These are phyloP conservation scores for Collybia sordida DNA, from an alignment of 768 basidiomycete species.

Conservation along the genomic window DNA sequence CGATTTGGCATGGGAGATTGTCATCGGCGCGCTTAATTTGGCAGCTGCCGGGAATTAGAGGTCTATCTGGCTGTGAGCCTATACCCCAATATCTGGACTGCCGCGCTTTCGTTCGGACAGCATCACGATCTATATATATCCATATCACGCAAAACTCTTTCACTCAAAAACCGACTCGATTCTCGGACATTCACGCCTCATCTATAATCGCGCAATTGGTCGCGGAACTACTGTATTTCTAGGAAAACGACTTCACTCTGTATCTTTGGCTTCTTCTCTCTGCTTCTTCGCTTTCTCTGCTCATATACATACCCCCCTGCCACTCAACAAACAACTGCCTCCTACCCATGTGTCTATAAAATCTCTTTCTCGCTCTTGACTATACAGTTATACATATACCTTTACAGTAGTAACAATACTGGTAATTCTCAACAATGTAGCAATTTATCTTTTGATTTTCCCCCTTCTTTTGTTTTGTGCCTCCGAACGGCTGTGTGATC, in stretches of 20 bases:
- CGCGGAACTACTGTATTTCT: no score
- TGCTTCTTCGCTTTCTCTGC: neutral
- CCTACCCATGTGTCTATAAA: no score
- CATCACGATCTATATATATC: neutral
- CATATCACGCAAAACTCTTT: neutral
- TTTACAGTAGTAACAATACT: no score
- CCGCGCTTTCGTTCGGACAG: no score
- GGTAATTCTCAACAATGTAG: constrained; percentile 3
- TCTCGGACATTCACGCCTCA: neutral
- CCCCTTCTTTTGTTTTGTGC: no score
- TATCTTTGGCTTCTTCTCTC: constrained; percentile 5
- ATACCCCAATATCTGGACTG: no score
- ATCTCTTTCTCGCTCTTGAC: neutral
- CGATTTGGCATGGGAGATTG: constrained; percentile 79
- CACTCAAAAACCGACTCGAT: neutral
- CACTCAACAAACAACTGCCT: no score
- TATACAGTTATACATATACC: neutral
- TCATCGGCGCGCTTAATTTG: constrained; percentile 54
- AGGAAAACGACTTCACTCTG: neutral
- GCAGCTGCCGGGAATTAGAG: constrained; percentile 37
- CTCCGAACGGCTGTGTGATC: neutral
- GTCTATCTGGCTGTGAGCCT: no score
- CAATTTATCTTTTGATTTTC: constrained; percentile 5
- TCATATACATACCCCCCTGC: no score
- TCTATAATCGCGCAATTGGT: neutral